Base-by-base conservation (phyloP, 2,329 filamentous ascomycete species). In the Colletotrichum caudatum region DNA sequence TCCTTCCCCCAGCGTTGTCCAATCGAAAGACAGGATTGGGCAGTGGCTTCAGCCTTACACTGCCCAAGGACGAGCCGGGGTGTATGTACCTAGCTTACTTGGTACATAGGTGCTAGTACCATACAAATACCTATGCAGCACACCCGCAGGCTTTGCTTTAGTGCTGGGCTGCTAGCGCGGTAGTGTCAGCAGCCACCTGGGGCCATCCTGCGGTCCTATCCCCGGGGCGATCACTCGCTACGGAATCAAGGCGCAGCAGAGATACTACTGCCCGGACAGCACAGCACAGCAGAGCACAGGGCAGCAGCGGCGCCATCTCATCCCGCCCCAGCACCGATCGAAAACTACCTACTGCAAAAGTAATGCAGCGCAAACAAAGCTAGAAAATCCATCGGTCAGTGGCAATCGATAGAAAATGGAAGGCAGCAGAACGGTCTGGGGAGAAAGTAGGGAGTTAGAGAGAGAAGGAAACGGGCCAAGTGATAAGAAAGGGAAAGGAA, bases 141-240 rank as follows among this genome's bases (percentile, higher is more conserved):
- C 51, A 71, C 48, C 64, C 53, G 69, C 64, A 58, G 44, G 41
- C 63, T 66, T 41, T 29, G 50, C 44, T 66, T 71, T 75, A 9
- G 39, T 41, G 39, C 6, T 41, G 7, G 39, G 69, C 74, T 73
- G 70, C 74, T 76, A 73, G 75, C 72, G 71, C 70, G 48, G 72
- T 50, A 41, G 16, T 16, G 23, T 23, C 29, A 63, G 74, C 75
- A 77, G 75, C 76, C 74, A 76, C 74, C 46, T 29, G 37, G 74
- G 75, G 69, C 75, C 59, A 35, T 23, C 23, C 11, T 57, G 48
- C 20, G 41, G 41, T 14, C 35, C 39, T 35, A 14, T 41, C 33
- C 26, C 54, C 20, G 18, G 12, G 2, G 9, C 33, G 26, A 48
- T 64, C 35, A 35, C 61, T 66, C 33, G 18, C 14, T 12, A 48